phyloP scores from a whole-genome alignment of 768 basidiomycete species.

The Suillus cothurnatus region DNA sequence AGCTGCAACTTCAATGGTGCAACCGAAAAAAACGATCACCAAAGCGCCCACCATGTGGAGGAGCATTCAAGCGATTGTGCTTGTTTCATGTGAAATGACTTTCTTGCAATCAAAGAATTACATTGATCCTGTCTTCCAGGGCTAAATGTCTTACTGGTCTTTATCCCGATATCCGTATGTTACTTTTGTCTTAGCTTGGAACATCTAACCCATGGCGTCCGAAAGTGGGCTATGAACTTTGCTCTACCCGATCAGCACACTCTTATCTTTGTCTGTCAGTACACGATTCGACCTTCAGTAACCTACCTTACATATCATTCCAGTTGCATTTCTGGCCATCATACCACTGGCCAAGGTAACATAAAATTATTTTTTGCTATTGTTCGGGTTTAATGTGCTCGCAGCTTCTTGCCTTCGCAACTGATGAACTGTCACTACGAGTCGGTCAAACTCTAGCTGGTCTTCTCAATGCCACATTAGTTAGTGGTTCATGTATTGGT shows the following conservation, averaged over 20 bases:
- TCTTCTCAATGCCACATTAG: conserved; percentile 84
- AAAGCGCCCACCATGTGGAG: conserved; percentile 44
- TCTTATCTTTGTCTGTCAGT: conserved; percentile 75
- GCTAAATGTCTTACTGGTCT: conserved; percentile 68
- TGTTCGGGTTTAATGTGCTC: conserved; percentile 4
- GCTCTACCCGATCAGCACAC: conserved; percentile 53
- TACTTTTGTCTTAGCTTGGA: conserved; percentile 1
- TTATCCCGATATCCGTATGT: conserved; percentile 69
- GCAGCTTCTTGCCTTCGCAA: conserved; percentile 80
- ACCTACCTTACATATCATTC: not conserved
- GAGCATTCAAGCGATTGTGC: conserved; percentile 56
- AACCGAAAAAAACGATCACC: conserved; percentile 40
- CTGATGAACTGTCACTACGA: conserved; percentile 82
- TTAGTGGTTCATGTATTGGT: conserved; percentile 33
- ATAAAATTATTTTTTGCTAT: not conserved
- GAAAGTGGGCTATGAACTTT: conserved; percentile 75
- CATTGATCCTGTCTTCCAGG: conserved; percentile 41
- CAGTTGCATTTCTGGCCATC: conserved; percentile 81
- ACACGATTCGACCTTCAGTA: not conserved
- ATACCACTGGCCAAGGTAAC: conserved; percentile 79
- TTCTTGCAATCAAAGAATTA: not conserved
- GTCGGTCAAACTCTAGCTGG: conserved; percentile 86
- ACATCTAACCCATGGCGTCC: conserved; percentile 3
- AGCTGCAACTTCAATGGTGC: conserved; percentile 32
- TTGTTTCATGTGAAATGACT: conserved; percentile 53